Evolutionary conservation across 257 asterid species (phyloP), one percentile per base, ranked within the genome.

Genomic region (Solanum etuberosum): DNA sequence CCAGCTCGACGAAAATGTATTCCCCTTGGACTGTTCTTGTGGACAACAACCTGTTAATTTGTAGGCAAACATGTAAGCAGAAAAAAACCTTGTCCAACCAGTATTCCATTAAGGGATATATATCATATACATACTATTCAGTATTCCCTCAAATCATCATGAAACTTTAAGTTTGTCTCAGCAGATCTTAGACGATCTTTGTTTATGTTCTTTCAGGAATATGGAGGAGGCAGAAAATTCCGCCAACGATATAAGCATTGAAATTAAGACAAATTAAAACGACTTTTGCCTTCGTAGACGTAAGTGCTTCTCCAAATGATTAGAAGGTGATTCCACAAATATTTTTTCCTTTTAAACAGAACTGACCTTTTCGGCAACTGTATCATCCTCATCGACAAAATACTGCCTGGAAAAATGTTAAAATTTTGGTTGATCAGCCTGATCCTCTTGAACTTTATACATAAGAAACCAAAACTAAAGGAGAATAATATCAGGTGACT

Each of bases 1-100:
- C 99, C 99, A 25, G 98, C 98, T 46, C 99, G 98, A 72, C 99
- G 93, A 85, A 97, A 97, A 95, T 97, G 99, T 84, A 34, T 27
- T 73, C 99, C 98, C 89, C 98, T 90, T 32, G 95, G 95, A 76
- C 95, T 90, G 88, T 92, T 92, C 92, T 91, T 93, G 91, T 95
- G 99, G 74, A 95, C 98, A 46, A 97, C 98, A 25, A 94, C 84
- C 98, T 96, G 87, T 25, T 68, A 31, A 40, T 80, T 80, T 46
- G 35, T 18, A 29, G 85, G 85, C 43, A 29, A 80, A 48, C 29
- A 20, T 70, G 35, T 80, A 43, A 85, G 23, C 35, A 37, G 15
- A 59, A 34, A 6, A 18, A 38, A 83, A 7, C 48, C 84, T 76
- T 29, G 16, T 34, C 48, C n/a, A 42, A 37, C 76, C 61, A 31